These are phyloP conservation scores for Cordyceps militaris DNA, from an alignment of 2,329 filamentous ascomycete genomes.

Conservation along the genomic window DNA sequence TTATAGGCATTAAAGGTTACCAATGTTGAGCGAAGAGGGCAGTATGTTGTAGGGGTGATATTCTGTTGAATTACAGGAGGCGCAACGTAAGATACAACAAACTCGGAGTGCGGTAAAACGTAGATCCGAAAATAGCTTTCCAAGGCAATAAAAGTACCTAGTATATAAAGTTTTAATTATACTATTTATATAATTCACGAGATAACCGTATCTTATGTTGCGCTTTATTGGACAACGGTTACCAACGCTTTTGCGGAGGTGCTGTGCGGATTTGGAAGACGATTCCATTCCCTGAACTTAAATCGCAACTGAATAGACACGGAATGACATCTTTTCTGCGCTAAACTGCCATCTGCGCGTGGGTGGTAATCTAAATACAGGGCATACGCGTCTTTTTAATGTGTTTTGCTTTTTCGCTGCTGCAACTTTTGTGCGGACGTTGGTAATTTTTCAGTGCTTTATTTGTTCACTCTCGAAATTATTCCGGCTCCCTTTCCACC, in stretches of 20 bases:
- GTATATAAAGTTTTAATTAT: too few species aligned
- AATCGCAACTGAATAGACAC: not conserved
- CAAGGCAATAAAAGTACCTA: too few species aligned
- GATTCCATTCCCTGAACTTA: not conserved
- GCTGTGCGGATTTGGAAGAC: not conserved
- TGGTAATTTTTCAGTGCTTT: conserved; percentile 1
- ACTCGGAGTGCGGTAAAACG: too few species aligned
- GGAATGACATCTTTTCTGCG: not conserved
- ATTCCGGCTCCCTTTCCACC: not conserved
- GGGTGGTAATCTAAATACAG: not conserved
- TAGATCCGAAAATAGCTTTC: too few species aligned
- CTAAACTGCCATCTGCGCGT: not conserved
- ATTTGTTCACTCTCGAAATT: conserved; percentile 1
- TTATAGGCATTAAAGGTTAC: not conserved
- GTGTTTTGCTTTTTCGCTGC: not conserved
- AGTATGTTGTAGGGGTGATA: not conserved
- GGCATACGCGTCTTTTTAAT: not conserved
- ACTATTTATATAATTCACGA: too few species aligned
- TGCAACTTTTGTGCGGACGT: not conserved
- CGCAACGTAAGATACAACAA: not conserved
- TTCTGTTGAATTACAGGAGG: not conserved
- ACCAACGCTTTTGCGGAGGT: not conserved
- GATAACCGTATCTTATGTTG: not conserved
- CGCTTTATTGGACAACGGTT: not conserved
- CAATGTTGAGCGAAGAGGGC: not conserved